A percentile compares a stretch with the other conserved stretches of the same genome.
These are phyloP conservation scores for Chenopodium berlandieri DNA, from an alignment of 148 eudicot genomes.

Conservation along the genomic window DNA sequence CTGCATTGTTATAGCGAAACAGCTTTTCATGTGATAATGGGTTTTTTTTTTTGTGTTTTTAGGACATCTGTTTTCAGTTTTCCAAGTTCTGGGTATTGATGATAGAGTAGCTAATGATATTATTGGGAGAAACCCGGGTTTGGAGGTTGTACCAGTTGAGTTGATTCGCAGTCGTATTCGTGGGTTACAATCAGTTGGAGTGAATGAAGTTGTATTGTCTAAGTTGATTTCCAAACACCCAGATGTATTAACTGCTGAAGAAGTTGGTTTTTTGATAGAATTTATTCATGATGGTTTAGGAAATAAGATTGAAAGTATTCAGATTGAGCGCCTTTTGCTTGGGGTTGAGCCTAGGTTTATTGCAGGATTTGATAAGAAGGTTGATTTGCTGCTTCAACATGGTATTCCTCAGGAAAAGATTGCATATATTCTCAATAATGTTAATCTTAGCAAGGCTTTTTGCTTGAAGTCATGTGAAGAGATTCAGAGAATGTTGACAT, in stretches of 20 bases:
- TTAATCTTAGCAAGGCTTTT: constrained; percentile 67
- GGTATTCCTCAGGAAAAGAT: constrained; percentile 70
- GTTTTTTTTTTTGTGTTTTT: constrained; percentile 21
- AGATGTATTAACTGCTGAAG: constrained; percentile 50
- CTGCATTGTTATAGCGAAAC: background rate
- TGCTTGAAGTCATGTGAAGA: constrained; percentile 65
- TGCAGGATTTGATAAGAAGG: constrained; percentile 60
- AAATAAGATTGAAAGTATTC: constrained; percentile 45
- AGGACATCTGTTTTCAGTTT: constrained; percentile 51
- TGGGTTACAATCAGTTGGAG: constrained; percentile 50
- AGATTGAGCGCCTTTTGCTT: constrained; percentile 58
- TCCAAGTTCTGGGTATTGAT: constrained; percentile 55
- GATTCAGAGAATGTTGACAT: constrained; percentile 51
- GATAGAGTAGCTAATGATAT: constrained; percentile 42
- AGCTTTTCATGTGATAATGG: constrained; percentile 8
- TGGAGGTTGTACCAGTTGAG: constrained; percentile 40
- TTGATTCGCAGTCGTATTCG: constrained; percentile 48
- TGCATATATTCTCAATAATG: constrained; percentile 65
- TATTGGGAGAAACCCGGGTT: constrained; percentile 45
- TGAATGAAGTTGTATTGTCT: constrained; percentile 42
- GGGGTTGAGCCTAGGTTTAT: constrained; percentile 50
- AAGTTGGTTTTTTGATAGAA: constrained; percentile 45
- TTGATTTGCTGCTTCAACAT: constrained; percentile 42
- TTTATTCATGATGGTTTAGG: constrained; percentile 39
- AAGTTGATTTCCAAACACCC: constrained; percentile 57